These are phyloP conservation scores for Petunia hybrid DNA, from an alignment of 305 asterid genomes.

Conservation along the genomic window DNA sequence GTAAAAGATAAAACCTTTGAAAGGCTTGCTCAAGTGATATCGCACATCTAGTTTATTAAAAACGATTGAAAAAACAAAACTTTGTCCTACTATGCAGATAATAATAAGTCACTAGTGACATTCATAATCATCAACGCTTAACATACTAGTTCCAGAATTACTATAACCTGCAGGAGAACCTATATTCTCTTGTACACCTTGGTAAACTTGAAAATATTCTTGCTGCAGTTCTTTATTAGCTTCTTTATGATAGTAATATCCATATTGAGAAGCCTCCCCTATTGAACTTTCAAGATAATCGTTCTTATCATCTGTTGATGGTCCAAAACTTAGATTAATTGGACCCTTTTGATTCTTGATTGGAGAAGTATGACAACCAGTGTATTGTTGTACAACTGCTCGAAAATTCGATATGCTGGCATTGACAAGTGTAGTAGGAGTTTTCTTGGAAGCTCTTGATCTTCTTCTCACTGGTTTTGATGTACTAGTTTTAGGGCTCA, in stretches of 20 bases:
- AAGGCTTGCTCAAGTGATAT: conserved; percentile 20
- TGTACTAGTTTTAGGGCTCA: conserved; percentile 19
- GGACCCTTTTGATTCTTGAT: conserved; percentile 49
- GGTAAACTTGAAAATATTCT: background rate
- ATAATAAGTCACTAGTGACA: background rate
- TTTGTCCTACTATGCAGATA: background rate
- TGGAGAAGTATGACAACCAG: conserved; percentile 46
- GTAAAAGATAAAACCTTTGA: background rate
- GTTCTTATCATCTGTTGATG: background rate
- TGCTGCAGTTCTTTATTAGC: background rate
- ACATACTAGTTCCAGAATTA: background rate
- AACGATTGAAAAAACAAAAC: background rate
- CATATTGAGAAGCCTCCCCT: conserved; percentile 18
- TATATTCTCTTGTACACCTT: background rate
- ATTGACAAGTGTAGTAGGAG: conserved; percentile 53
- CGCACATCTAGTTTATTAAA: background rate
- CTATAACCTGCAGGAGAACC: background rate
- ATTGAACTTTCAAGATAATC: background rate
- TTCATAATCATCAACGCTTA: conserved; percentile 22
- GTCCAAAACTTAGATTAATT: conserved; percentile 51
- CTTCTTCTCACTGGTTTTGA: conserved; percentile 46
- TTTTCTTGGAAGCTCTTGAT: conserved; percentile 36
- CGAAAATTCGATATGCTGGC: conserved; percentile 58
- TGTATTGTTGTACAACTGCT: conserved; percentile 61
- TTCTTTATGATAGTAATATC: background rate